Evolutionary conservation across 1,284 basidiomycete genomes (phyloP).

Genomic region (Cutaneotrichosporon cutaneum): DNA sequence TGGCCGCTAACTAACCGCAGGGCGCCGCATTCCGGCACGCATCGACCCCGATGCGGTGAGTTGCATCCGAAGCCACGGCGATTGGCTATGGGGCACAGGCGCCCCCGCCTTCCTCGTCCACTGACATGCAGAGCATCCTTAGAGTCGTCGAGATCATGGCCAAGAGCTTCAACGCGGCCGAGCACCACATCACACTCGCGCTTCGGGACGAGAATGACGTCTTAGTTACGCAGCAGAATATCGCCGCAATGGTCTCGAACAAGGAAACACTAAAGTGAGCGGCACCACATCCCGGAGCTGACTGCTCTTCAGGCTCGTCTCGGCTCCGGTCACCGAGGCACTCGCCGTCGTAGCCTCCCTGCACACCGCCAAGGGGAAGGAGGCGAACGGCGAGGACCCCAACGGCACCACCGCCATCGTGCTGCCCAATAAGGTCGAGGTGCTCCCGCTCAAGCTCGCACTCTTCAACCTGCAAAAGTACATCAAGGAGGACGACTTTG

Average conservation of each 20-base stretch:
- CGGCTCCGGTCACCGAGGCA: conserved; percentile 45
- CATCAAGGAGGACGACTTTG: conserved; percentile 87
- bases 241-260: conserved; percentile 72
- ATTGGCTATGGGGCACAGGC: neutral
- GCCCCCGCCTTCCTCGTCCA: neutral
- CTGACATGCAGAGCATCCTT: conserved; percentile 35
- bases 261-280: conserved; percentile 77
- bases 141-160: conserved; percentile 51
- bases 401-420: conserved; percentile 1
- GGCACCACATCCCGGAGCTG: neutral
- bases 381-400: neutral
- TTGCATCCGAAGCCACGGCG: neutral
- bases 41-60: conserved; percentile 50
- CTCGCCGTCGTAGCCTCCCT: conserved; percentile 42
- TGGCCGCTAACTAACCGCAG: conserved; percentile 24
- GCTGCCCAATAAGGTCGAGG: conserved; percentile 23
- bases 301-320: conserved; percentile 34
- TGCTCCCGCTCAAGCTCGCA: conserved; percentile 52
- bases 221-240: conserved; percentile 85
- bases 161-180: conserved; percentile 68
- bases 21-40: conserved; percentile 44
- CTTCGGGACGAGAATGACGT: conserved; percentile 83
- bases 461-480: conserved; percentile 75
- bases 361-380: conserved; percentile 24
- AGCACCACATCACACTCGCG: conserved; percentile 76